Conservation (phyloP, 805 yeast species). For the Torulaspora quercuum region DNA sequence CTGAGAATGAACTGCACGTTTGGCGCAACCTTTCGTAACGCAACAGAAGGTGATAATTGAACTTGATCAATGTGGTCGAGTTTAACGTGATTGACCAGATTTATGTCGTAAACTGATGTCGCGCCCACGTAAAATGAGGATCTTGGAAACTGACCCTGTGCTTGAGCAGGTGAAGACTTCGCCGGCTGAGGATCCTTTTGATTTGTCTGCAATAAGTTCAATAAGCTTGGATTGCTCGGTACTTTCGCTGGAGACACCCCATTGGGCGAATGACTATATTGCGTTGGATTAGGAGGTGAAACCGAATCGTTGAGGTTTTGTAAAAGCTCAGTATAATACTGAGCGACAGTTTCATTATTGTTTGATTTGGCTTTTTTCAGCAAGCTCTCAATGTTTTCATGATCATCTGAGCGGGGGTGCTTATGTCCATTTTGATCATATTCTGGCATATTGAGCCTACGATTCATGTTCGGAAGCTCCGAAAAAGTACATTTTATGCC, state of each 20-base stretch:
- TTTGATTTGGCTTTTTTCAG: conserved; percentile 23
- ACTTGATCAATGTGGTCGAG: conserved; percentile 77
- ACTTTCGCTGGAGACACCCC: conserved; percentile 4
- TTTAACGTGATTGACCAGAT: conserved; percentile 60
- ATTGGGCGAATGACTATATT: neutral
- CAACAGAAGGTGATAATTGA: conserved; percentile 59
- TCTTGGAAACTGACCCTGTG: conserved; percentile 69
- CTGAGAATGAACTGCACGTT: conserved; percentile 71
- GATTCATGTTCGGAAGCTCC: conserved; percentile 42
- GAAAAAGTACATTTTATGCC: conserved; percentile 71
- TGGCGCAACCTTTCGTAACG: conserved; percentile 75
- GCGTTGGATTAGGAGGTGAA: conserved; percentile 9
- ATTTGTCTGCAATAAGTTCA: conserved; percentile 8
- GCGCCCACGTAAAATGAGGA: conserved; percentile 88
- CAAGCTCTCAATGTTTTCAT: conserved; percentile 23
- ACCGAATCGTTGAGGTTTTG: conserved; percentile 23
- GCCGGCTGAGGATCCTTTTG: conserved; percentile 4
- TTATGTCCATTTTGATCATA: conserved; percentile 11
- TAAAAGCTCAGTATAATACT: conserved; percentile 28
- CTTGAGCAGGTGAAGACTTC: conserved; percentile 7
- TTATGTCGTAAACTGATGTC: conserved; percentile 76
- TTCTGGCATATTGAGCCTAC: conserved; percentile 1
- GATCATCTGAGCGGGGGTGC: conserved; percentile 26
- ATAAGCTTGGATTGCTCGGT: conserved; percentile 6
- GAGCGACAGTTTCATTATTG: conserved; percentile 18